A percentile compares a stretch with the other conserved stretches of the same genome.
Conservation (phyloP, 495 filamentous ascomycete species). For the Hypoxylon intermedium region DNA sequence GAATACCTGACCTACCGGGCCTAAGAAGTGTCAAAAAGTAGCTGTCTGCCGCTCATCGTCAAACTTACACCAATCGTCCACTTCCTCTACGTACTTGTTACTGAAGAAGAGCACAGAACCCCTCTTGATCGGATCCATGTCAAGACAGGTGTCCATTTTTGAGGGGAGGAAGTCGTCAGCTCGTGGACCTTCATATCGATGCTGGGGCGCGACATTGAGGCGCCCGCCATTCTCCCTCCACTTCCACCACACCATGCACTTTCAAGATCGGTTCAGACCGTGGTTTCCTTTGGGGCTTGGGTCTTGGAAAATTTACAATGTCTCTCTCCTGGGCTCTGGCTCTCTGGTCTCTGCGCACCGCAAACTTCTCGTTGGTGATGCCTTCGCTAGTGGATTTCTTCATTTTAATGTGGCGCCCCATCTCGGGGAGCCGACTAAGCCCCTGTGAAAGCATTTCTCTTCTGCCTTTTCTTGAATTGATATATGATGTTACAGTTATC, state of each 20-base stretch:
- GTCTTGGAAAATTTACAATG: too few species aligned
- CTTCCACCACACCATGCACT: not conserved
- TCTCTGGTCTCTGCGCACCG: too few species aligned
- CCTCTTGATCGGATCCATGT: constrained; percentile 19
- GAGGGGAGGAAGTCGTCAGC: not conserved
- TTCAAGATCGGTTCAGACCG: not conserved
- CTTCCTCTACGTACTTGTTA: constrained; percentile 6
- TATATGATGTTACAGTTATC: too few species aligned
- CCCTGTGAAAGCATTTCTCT: too few species aligned
- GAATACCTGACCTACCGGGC: constrained; percentile 42
- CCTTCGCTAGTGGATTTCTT: too few species aligned
- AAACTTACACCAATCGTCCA: constrained; percentile 14
- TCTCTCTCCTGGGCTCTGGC: too few species aligned
- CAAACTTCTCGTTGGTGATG: too few species aligned
- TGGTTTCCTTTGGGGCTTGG: too few species aligned
- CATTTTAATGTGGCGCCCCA: too few species aligned
- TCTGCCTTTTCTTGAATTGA: too few species aligned
- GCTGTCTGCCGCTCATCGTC: constrained; percentile 11
- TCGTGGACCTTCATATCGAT: not conserved
- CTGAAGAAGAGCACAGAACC: constrained; percentile 26
- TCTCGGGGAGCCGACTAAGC: too few species aligned
- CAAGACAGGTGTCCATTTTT: constrained; percentile 15
- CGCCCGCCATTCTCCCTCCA: not conserved
- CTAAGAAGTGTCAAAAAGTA: constrained; percentile 23
- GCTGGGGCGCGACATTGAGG: not conserved